A percentile compares a stretch with the other conserved stretches of the same genome.
Evolutionary conservation across 768 basidiomycete species (phyloP).

Genomic region (Psilocybe cubensis): DNA sequence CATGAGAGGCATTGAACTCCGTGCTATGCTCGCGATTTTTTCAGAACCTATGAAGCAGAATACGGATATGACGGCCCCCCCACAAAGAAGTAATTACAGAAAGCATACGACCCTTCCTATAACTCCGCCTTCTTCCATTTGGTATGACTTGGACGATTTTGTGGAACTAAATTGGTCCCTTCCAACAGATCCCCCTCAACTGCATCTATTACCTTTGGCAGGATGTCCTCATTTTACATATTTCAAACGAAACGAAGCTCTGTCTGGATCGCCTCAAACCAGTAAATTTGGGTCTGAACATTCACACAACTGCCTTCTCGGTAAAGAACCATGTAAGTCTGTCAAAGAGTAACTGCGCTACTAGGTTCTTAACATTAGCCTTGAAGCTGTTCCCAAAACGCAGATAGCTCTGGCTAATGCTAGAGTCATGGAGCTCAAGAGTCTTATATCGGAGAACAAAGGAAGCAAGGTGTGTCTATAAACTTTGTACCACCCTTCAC

Average conservation of each 20-base stretch:
- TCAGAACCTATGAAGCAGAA: constrained; percentile 67
- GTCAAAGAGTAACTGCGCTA: not conserved
- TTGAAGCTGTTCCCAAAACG: constrained; percentile 60
- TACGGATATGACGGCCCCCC: constrained; percentile 51
- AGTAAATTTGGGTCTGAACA: constrained; percentile 89
- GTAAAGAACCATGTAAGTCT: constrained; percentile 67
- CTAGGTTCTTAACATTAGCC: not conserved
- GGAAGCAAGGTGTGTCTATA: constrained; percentile 10
- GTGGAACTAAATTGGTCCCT: constrained; percentile 75
- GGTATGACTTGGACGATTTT: constrained; percentile 85
- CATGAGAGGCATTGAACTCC: constrained; percentile 74
- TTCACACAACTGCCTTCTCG: constrained; percentile 82
- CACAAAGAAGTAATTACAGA: constrained; percentile 52
- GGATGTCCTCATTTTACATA: constrained; percentile 84
- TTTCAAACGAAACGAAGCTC: constrained; percentile 62
- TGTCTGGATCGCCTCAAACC: constrained; percentile 41
- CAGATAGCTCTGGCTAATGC: constrained; percentile 63
- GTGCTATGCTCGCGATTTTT: constrained; percentile 80
- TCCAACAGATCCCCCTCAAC: constrained; percentile 53
- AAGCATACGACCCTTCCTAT: constrained; percentile 46
- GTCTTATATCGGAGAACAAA: constrained; percentile 8
- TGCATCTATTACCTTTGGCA: constrained; percentile 75
- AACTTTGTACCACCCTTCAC: not conserved
- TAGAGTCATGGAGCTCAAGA: constrained; percentile 56
- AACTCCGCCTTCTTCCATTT: constrained; percentile 51